Evolutionary conservation across 176 grass and related monocot species (phyloP), one percentile per base, ranked within the genome.

Genomic region (Zoysia pacifica): DNA sequence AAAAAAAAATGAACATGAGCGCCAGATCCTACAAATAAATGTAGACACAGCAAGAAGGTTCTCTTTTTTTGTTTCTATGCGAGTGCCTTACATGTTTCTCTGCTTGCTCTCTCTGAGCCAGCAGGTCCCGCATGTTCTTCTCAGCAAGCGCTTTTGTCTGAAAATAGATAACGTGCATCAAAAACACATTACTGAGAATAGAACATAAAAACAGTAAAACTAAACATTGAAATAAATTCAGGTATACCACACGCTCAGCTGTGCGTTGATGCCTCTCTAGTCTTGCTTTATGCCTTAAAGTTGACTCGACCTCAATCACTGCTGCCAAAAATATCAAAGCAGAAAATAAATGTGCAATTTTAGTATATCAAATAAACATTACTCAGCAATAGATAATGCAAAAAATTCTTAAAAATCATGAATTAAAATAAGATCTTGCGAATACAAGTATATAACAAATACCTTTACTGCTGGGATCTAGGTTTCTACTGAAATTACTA

Each of bases 81-180:
- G 19, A 75, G 74, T 67, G 37, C 13, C 75, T 87, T 90, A 95
- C 96, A 84, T 95, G 82, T 95, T 89, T 91, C 80, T 97, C 94
- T 51, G 91, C 85, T 83, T 97, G 91, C 65, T 97, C 94, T 89
- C 94, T 97, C 72, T 97, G 94, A 80, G 86, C 91, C 84, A 91
- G 76, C 79, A 97, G 55, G 65, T 97, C 94, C 0, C 90, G 91
- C 70, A 75, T 87, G 63, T 91, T 97, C 83, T 94, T 97, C 82
- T 97, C 94, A 37, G 96, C 90, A 60, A 99, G 90, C 13, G 92
- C 96, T 86, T 97, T 97, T 77, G 86, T 83, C 92, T 99, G 84
- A 75, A 56, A 89, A 85, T 75, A 52, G 18, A 6, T 38, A 79
- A 79, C 15, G 11, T n/a, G 54, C 48, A 64, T 79, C 48, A 71